Evolutionary conservation across 441 rosid genomes (phyloP).

Genomic region (Flueggea neowawraea): DNA sequence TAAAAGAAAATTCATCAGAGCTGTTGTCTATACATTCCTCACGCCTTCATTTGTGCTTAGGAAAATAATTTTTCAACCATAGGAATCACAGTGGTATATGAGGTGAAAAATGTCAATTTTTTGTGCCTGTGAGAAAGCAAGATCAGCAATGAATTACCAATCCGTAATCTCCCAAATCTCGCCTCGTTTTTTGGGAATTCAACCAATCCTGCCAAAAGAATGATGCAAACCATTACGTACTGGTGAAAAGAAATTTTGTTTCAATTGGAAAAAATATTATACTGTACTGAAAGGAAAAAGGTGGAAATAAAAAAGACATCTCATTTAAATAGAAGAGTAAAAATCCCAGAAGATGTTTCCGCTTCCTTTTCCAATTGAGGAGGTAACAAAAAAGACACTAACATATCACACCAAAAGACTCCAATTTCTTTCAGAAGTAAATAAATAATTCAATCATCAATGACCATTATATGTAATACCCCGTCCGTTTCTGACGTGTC

Average conservation of each 20-base stretch:
- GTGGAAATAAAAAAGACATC: neutral
- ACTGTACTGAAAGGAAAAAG: neutral
- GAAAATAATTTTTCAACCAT: neutral
- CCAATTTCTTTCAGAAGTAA: too few relatives aligned
- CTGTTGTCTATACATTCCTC: too few relatives aligned
- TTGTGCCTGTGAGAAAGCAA: neutral
- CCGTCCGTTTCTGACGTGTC: too few relatives aligned
- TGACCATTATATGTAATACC: too few relatives aligned
- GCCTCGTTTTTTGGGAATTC: conserved; percentile 19
- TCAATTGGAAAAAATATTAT: neutral
- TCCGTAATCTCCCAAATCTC: conserved; percentile 24
- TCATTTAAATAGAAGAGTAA: too few relatives aligned
- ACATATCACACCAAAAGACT: too few relatives aligned
- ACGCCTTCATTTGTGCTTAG: too few relatives aligned
- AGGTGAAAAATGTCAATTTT: neutral
- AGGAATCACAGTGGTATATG: neutral
- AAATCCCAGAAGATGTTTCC: too few relatives aligned
- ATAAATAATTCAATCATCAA: too few relatives aligned
- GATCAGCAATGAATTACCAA: conserved; percentile 26
- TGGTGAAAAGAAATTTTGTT: neutral
- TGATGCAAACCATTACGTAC: conserved; percentile 4
- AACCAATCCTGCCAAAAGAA: conserved; percentile 51
- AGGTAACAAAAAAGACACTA: too few relatives aligned
- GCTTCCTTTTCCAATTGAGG: too few relatives aligned
- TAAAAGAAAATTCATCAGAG: too few relatives aligned